Evolutionary conservation across 2,329 filamentous ascomycete genomes (phyloP).

Genomic region (Sporothrix phasma): DNA sequence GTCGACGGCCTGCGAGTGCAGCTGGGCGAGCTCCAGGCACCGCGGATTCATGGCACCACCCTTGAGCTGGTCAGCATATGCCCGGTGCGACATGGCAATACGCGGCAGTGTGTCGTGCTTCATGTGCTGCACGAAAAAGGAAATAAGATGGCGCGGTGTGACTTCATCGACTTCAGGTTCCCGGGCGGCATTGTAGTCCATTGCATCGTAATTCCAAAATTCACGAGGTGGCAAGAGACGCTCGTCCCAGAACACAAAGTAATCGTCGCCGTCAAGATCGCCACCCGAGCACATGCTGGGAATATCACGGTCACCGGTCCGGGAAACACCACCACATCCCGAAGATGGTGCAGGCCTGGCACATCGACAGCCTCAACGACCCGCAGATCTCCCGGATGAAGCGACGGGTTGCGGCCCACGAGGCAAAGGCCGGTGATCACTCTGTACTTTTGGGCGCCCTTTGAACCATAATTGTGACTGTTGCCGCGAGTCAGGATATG

Average conservation of each 20-base stretch:
- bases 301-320: slow-evolving; percentile 46
- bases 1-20: slow-evolving; percentile 90
- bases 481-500: neutral
- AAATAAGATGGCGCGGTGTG: slow-evolving; percentile 59
- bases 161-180: slow-evolving; percentile 53
- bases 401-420: slow-evolving; percentile 81
- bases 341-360: slow-evolving; percentile 62
- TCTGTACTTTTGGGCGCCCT: slow-evolving; percentile 34
- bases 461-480: neutral
- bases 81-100: slow-evolving; percentile 77
- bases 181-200: slow-evolving; percentile 59
- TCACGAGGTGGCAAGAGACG: slow-evolving; percentile 50
- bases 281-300: slow-evolving; percentile 94
- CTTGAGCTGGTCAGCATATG: slow-evolving; percentile 54
- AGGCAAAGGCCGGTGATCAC: slow-evolving; percentile 70
- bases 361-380: slow-evolving; percentile 76
- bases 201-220: slow-evolving; percentile 60
- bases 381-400: slow-evolving; percentile 86
- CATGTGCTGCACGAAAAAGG: slow-evolving; percentile 88
- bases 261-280: slow-evolving; percentile 93
- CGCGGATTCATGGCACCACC: slow-evolving; percentile 56
- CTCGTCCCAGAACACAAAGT: slow-evolving; percentile 83
- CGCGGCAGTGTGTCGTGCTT: slow-evolving; percentile 73
- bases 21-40: slow-evolving; percentile 63
- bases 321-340: slow-evolving; percentile 80